Conservation (phyloP, 139 green algal species). For the Medakamo hakoo region DNA sequence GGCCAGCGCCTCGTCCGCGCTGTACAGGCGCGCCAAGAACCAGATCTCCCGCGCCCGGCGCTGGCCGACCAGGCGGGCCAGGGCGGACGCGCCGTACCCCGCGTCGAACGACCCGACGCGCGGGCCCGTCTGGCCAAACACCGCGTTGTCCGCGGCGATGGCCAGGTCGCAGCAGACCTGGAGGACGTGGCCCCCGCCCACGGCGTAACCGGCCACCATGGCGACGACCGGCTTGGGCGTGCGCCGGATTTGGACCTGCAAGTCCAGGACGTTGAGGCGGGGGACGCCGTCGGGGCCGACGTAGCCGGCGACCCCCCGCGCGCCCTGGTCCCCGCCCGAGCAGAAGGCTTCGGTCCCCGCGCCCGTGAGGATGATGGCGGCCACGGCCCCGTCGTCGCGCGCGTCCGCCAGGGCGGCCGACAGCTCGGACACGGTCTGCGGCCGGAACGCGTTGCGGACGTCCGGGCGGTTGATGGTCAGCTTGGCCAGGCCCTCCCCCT, state of each 20-base stretch:
- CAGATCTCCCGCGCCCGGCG: conserved; percentile 96
- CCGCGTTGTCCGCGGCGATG: conserved; percentile 93
- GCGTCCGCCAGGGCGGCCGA: conserved; percentile 72
- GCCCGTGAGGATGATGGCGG: conserved; percentile 89
- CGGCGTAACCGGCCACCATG: conserved; percentile 90
- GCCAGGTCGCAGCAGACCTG: conserved; percentile 98
- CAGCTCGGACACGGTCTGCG: conserved; percentile 81
- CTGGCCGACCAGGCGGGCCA: conserved; percentile 82
- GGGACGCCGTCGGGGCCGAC: conserved; percentile 68
- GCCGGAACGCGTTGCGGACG: conserved; percentile 87
- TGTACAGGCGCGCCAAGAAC: conserved; percentile 88
- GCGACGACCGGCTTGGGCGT: conserved; percentile 89
- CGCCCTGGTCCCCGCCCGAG: conserved; percentile 86
- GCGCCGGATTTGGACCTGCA: conserved; percentile 86
- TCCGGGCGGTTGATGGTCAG: conserved; percentile 93
- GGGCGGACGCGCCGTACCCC: conserved; percentile 85
- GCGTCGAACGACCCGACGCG: conserved; percentile 95
- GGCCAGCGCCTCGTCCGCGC: conserved; percentile 60
- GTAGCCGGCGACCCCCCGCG: conserved; percentile 82
- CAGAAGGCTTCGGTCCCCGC: conserved; percentile 75
- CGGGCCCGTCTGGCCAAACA: conserved; percentile 96
- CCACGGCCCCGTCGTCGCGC: conserved; percentile 70
- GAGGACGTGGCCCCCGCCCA: conserved; percentile 92
- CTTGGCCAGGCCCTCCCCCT: conserved; percentile 79
- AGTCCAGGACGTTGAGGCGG: conserved; percentile 89